A percentile compares a stretch with the other conserved stretches of the same genome.
phyloP scores from a whole-genome alignment of 225 moss, liverwort and hornwort species.

The Ulota crispa region DNA sequence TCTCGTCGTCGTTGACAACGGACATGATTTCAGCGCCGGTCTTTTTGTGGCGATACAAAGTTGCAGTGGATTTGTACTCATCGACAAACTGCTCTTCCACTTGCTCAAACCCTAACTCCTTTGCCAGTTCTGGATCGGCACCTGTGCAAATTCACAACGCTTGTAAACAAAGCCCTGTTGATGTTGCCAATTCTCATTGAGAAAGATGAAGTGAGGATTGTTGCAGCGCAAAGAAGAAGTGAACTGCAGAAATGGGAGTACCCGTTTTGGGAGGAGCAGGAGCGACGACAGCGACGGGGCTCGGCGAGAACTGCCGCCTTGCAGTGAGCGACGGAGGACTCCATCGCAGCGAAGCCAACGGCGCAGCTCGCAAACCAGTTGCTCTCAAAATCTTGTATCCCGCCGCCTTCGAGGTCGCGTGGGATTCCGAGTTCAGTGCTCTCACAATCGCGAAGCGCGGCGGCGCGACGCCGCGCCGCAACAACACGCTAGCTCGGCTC shows the following conservation, averaged over 20 bases:
- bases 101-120: conserved; percentile 83
- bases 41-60: conserved; percentile 89
- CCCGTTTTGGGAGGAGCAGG: conserved; percentile 66
- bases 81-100: conserved; percentile 87
- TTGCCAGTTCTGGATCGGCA: conserved; percentile 81
- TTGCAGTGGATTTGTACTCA: conserved; percentile 93
- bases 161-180: not conserved
- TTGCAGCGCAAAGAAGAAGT: not conserved
- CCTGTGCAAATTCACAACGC: conserved; percentile 48
- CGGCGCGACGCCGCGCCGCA: conserved; percentile 26
- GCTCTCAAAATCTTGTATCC: not conserved
- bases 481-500: conserved; percentile 37
- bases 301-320: conserved; percentile 45
- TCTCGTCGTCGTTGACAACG: conserved; percentile 91
- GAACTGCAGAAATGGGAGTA: conserved; percentile 14
- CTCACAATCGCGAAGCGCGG: conserved; percentile 23
- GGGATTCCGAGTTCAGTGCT: conserved; percentile 12
- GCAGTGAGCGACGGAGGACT: conserved; percentile 28
- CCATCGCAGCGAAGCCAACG: conserved; percentile 35
- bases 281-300: conserved; percentile 71
- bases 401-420: not conserved
- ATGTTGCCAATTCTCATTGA: not conserved
- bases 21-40: conserved; percentile 97
- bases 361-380: conserved; percentile 27
- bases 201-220: not conserved